phyloP scores from a whole-genome alignment of 192 early-diverging fungal species.

The Coemansia javaensis region DNA sequence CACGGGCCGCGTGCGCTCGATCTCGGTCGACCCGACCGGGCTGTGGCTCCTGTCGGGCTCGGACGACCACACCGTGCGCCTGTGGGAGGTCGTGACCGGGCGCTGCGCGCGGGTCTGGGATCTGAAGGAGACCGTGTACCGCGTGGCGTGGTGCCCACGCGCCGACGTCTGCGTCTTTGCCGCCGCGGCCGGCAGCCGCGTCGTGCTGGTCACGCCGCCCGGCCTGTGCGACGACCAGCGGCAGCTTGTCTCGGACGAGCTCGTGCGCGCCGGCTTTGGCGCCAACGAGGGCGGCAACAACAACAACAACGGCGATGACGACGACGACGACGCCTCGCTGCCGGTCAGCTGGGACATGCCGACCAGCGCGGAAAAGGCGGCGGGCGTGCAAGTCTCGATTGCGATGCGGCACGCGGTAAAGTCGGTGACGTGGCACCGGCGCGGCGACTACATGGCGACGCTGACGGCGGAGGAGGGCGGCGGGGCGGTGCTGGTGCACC shows the following conservation, averaged over 20 bases:
- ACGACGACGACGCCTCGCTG: slow-evolving; percentile 25
- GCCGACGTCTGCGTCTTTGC: slow-evolving; percentile 71
- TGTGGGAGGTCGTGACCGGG: slow-evolving; percentile 91
- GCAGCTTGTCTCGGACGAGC: slow-evolving; percentile 32
- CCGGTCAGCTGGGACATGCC: slow-evolving; percentile 55
- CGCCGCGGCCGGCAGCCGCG: slow-evolving; percentile 60
- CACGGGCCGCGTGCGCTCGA: slow-evolving; percentile 68
- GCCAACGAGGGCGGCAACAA: slow-evolving; percentile 3
- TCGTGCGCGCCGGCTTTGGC: slow-evolving; percentile 35
- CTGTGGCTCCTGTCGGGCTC: slow-evolving; percentile 84
- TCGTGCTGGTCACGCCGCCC: slow-evolving; percentile 53
- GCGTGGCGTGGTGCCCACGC: slow-evolving; percentile 89
- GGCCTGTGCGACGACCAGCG: slow-evolving; percentile 43
- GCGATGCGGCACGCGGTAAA: slow-evolving; percentile 63
- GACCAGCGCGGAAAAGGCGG: slow-evolving; percentile 48
- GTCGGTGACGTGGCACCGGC: slow-evolving; percentile 88
- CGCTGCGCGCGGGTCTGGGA: slow-evolving; percentile 77
- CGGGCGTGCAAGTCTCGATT: slow-evolving; percentile 46
- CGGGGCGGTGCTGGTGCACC: slow-evolving; percentile 82
- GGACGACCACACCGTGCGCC: slow-evolving; percentile 81
- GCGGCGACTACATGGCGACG: slow-evolving; percentile 93
- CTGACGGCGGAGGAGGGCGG: slow-evolving; percentile 73
- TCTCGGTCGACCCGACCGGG: slow-evolving; percentile 92
- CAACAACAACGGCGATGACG: slow-evolving; percentile 20
- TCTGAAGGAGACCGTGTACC: slow-evolving; percentile 63